phyloP scores from a whole-genome alignment of 768 basidiomycete species.

The Hortiboletus campestris region DNA sequence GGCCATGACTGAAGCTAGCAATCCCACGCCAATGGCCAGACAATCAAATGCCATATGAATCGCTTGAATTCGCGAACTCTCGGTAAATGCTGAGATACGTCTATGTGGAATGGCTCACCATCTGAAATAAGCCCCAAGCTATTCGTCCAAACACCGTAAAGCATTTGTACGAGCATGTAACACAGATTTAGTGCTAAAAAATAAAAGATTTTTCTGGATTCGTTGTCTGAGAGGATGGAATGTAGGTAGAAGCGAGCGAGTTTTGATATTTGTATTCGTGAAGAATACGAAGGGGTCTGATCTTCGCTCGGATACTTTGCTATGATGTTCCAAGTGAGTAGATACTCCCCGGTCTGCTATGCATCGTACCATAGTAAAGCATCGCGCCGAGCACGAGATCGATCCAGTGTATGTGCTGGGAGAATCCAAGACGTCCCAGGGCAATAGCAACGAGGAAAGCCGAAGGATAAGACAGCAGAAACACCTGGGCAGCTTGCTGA shows the following conservation, averaged over 20 bases:
- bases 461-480: slow-evolving; percentile 56
- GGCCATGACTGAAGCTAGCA: slow-evolving; percentile 96
- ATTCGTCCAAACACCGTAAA: slow-evolving; percentile 97
- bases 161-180: slow-evolving; percentile 97
- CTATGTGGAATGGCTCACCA: slow-evolving; percentile 49
- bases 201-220: slow-evolving; percentile 95
- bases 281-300: slow-evolving; percentile 40
- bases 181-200: slow-evolving; percentile 92
- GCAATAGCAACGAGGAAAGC: slow-evolving; percentile 48
- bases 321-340: slow-evolving; percentile 23
- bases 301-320: slow-evolving; percentile 53
- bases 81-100: neutral
- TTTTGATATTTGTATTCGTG: slow-evolving; percentile 54
- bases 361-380: slow-evolving; percentile 60
- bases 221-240: slow-evolving; percentile 85
- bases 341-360: neutral
- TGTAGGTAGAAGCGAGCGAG: slow-evolving; percentile 74
- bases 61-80: slow-evolving; percentile 46
- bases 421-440: slow-evolving; percentile 62
- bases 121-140: slow-evolving; percentile 95
- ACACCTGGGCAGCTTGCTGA: slow-evolving; percentile 53
- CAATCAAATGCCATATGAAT: slow-evolving; percentile 99
- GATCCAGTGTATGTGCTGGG: slow-evolving; percentile 54
- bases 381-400: slow-evolving; percentile 58
- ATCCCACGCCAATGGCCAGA: slow-evolving; percentile 92